Conservation (phyloP, 176 grass and related monocot genomes). For the Carex parvula region DNA sequence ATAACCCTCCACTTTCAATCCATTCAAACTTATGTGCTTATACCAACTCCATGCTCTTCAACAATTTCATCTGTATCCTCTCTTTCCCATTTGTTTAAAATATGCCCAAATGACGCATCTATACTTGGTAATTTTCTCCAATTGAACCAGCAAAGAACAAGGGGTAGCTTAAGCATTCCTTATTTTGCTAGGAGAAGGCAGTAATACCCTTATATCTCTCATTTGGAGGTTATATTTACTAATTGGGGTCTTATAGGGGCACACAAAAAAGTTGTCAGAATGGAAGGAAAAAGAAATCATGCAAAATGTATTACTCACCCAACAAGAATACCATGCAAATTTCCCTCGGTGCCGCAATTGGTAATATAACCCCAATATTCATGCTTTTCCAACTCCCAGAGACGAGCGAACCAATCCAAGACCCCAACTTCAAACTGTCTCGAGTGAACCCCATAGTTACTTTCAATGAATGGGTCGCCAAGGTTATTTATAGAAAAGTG, state of each 20-base stretch:
- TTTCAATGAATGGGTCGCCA: slow-evolving; percentile 86
- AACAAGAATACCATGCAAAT: slow-evolving; percentile 85
- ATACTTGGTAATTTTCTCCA: not conserved
- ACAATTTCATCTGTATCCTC: not conserved
- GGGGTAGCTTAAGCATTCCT: not conserved
- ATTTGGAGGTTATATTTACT: not conserved
- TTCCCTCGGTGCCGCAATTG: slow-evolving; percentile 90
- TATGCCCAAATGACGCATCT: not conserved
- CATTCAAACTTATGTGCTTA: not conserved
- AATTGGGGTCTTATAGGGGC: not conserved
- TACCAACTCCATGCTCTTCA: not conserved
- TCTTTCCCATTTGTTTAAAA: not conserved
- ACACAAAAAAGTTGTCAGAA: not conserved
- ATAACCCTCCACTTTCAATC: not conserved
- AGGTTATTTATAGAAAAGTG: slow-evolving; percentile 87
- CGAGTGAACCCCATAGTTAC: slow-evolving; percentile 84
- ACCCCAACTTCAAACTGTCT: slow-evolving; percentile 87
- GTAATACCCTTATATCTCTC: not conserved
- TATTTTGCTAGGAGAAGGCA: not conserved
- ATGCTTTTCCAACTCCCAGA: slow-evolving; percentile 67
- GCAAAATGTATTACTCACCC: slow-evolving; percentile 41
- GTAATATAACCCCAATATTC: slow-evolving; percentile 95
- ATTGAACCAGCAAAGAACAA: not conserved
- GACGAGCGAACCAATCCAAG: slow-evolving; percentile 81
- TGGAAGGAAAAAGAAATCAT: not conserved